A percentile compares a stretch with the other conserved stretches of the same genome.
Evolutionary conservation across 768 basidiomycete species (phyloP).

Genomic region (Russula vinacea): DNA sequence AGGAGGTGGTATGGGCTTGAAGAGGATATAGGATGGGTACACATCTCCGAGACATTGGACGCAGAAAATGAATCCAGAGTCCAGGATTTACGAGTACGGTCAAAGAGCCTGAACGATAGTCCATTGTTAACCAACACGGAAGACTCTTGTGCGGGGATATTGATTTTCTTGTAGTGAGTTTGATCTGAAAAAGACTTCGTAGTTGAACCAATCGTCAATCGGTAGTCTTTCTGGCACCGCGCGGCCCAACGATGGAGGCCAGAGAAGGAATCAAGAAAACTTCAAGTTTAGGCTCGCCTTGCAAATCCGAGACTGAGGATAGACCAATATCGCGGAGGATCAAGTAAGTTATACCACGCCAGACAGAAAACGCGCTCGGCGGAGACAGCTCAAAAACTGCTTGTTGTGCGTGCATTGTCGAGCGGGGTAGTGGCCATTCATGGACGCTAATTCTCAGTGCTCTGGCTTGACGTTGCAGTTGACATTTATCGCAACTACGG

Average conservation of each 20-base stretch:
- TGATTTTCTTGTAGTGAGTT: conserved; percentile 11
- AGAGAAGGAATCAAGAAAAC: conserved; percentile 3
- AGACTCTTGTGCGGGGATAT: conserved; percentile 7
- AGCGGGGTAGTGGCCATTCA: conserved; percentile 21
- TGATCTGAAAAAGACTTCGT: conserved; percentile 9
- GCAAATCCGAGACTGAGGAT: not conserved
- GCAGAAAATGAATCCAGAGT: not conserved
- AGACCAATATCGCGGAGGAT: conserved; percentile 19
- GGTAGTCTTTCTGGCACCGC: not conserved
- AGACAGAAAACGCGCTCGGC: conserved; percentile 15
- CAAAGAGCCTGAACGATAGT: conserved; percentile 14
- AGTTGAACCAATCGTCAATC: conserved; percentile 19
- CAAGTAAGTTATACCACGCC: conserved; percentile 17
- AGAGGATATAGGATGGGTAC: not conserved
- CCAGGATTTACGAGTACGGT: conserved; percentile 1
- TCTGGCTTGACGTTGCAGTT: not conserved
- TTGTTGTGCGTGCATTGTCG: not conserved
- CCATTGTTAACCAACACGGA: conserved; percentile 15
- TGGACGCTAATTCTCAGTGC: conserved; percentile 6
- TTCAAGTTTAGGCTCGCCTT: not conserved
- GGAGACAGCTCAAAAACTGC: conserved; percentile 20
- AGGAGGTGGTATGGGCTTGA: conserved; percentile 6
- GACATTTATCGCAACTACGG: conserved; percentile 5
- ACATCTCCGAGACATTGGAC: not conserved
- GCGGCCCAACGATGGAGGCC: conserved; percentile 3